phyloP scores from a whole-genome alignment of 305 asterid species.

The Solanum aculeatissimum region DNA sequence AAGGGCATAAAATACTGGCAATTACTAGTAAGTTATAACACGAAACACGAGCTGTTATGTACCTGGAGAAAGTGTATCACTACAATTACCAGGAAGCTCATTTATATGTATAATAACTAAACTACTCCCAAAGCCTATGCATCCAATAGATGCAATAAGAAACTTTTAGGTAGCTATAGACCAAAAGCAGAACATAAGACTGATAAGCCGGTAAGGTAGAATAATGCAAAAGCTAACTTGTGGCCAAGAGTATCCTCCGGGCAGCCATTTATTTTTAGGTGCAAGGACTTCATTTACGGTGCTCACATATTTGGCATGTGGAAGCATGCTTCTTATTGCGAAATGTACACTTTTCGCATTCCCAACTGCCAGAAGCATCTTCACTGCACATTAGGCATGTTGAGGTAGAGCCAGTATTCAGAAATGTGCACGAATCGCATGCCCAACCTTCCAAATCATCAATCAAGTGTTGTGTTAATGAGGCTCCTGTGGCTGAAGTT shows the following conservation, averaged over 20 bases:
- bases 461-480: background rate
- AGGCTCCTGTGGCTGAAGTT: background rate
- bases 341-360: slow-evolving; percentile 8
- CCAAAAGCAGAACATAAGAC: background rate
- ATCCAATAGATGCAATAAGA: background rate
- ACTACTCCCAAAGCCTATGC: background rate
- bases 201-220: background rate
- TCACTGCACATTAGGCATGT: slow-evolving; percentile 5
- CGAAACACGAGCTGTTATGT: background rate
- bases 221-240: background rate
- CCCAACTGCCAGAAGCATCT: slow-evolving; percentile 7
- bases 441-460: slow-evolving; percentile 7
- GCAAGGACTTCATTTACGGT: background rate
- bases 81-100: background rate
- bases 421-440: slow-evolving; percentile 1
- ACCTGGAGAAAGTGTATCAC: background rate
- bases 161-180: background rate
- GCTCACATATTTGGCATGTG: slow-evolving; percentile 9
- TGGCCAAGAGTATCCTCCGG: background rate
- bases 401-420: slow-evolving; percentile 3
- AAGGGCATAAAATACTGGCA: background rate
- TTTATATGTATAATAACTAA: background rate
- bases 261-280: background rate
- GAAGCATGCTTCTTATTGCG: background rate
- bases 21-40: background rate